These are phyloP conservation scores for Flaveria robusta DNA, from an alignment of 129 eudicot species.

Conservation along the genomic window DNA sequence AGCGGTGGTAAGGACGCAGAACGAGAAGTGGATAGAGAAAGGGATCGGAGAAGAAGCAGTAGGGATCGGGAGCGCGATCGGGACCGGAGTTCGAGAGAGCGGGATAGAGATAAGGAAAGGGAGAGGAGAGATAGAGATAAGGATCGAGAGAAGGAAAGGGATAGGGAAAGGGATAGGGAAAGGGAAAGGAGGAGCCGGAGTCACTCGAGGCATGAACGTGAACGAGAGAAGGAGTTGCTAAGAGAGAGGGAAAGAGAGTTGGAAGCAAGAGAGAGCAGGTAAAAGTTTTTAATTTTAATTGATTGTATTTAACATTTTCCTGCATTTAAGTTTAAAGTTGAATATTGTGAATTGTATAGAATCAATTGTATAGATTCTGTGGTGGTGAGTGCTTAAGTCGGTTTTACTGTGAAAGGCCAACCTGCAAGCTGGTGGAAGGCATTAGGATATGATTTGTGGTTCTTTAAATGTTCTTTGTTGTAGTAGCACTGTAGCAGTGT, in stretches of 20 bases:
- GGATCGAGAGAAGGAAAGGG: slow-evolving; percentile 27
- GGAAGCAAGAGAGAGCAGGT: slow-evolving; percentile 87
- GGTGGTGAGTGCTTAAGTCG: not conserved
- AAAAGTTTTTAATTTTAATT: slow-evolving; percentile 15
- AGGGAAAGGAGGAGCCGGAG: slow-evolving; percentile 29
- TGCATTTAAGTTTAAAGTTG: not conserved
- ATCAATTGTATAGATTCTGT: not conserved
- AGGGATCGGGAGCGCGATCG: slow-evolving; percentile 20
- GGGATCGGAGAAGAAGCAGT: slow-evolving; percentile 25
- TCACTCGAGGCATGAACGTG: slow-evolving; percentile 11
- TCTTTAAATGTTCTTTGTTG: not conserved
- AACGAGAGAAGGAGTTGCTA: slow-evolving; percentile 26
- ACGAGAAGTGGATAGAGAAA: slow-evolving; percentile 41
- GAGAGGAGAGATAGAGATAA: slow-evolving; percentile 48
- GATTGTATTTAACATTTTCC: not conserved
- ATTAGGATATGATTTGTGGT: not conserved
- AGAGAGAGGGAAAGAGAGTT: slow-evolving; percentile 51
- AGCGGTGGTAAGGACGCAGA: slow-evolving; percentile 33
- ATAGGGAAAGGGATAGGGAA: slow-evolving; percentile 29
- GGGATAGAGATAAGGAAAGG: slow-evolving; percentile 39
- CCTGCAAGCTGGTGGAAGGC: not conserved
- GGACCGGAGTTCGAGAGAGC: slow-evolving; percentile 9
- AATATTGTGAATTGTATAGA: not conserved
- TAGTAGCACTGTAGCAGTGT: not conserved
- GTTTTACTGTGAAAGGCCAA: not conserved